These are phyloP conservation scores for Sporopachydermia quercuum DNA, from an alignment of 805 yeast genomes.

Conservation along the genomic window DNA sequence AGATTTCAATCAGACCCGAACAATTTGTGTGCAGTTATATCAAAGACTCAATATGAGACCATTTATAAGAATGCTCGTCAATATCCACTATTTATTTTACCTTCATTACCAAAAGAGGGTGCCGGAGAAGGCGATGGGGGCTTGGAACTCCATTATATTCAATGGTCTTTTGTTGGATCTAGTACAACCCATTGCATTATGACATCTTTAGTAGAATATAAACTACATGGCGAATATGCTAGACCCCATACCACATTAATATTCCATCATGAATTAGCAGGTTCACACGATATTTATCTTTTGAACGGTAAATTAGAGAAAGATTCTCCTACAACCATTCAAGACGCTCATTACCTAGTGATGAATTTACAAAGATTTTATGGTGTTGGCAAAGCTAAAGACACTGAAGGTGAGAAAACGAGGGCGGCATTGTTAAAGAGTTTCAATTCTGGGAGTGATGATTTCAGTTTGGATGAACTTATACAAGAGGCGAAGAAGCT, in stretches of 20 bases:
- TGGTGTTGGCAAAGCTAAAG: constrained; percentile 34
- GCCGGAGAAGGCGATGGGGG: constrained; percentile 26
- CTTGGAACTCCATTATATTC: constrained; percentile 78
- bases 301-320: constrained; percentile 79
- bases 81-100: constrained; percentile 78
- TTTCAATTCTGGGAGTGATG: constrained; percentile 54
- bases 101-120: constrained; percentile 26
- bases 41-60: constrained; percentile 40
- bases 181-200: constrained; percentile 77
- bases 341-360: constrained; percentile 66
- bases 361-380: constrained; percentile 72
- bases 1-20: constrained; percentile 52
- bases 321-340: constrained; percentile 49
- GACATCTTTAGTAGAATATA: constrained; percentile 84
- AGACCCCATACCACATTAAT: constrained; percentile 87
- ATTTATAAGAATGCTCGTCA: constrained; percentile 51
- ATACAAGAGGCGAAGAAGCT: constrained; percentile 61
- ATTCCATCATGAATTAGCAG: constrained; percentile 66
- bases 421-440: constrained; percentile 44
- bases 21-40: constrained; percentile 50
- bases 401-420: constrained; percentile 25
- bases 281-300: constrained; percentile 47
- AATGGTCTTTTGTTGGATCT: constrained; percentile 84
- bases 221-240: constrained; percentile 81
- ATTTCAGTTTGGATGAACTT: constrained; percentile 54